A percentile compares a stretch with the other conserved stretches of the same genome.
phyloP scores from a whole-genome alignment of 2,329 filamentous ascomycete genomes.

The Cercospora brassicicola region DNA sequence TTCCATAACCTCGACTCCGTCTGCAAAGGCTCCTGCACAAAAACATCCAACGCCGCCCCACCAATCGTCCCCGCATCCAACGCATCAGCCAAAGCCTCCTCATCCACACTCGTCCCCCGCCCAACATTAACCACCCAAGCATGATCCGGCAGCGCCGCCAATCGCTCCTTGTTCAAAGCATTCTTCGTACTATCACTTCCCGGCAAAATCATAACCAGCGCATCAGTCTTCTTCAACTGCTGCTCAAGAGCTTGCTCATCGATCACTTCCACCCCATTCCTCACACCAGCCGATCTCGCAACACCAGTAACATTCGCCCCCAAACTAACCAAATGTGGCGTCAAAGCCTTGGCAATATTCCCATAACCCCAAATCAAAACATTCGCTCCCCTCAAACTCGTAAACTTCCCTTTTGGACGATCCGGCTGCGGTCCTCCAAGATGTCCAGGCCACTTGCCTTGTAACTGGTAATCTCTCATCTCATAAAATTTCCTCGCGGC shows the following conservation, averaged over 20 bases:
- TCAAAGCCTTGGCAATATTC: slow-evolving; percentile 64
- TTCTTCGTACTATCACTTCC: slow-evolving; percentile 58
- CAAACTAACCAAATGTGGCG: slow-evolving; percentile 55
- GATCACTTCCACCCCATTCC: slow-evolving; percentile 60
- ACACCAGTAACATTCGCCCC: slow-evolving; percentile 62
- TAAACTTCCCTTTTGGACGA: slow-evolving; percentile 58
- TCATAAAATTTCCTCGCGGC: slow-evolving; percentile 60
- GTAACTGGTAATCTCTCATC: slow-evolving; percentile 63
- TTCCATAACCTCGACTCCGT: slow-evolving; percentile 47
- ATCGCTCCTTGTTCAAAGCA: slow-evolving; percentile 56
- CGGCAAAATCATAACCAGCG: slow-evolving; percentile 67
- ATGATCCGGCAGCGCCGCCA: slow-evolving; percentile 58
- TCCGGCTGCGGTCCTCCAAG: slow-evolving; percentile 63
- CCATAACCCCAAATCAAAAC: slow-evolving; percentile 66
- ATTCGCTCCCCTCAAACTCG: slow-evolving; percentile 59
- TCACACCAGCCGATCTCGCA: slow-evolving; percentile 58
- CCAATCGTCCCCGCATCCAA: slow-evolving; percentile 49
- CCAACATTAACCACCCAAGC: slow-evolving; percentile 71
- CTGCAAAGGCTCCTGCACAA: slow-evolving; percentile 56
- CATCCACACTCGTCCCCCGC: slow-evolving; percentile 62
- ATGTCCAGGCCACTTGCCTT: slow-evolving; percentile 60
- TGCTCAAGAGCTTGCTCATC: slow-evolving; percentile 55
- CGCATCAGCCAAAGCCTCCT: slow-evolving; percentile 50
- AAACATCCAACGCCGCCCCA: slow-evolving; percentile 55
- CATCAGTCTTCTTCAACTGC: slow-evolving; percentile 60